Evolutionary conservation across 1,284 basidiomycete species (phyloP), one percentile per base, ranked within the genome.

Genomic region (Boletellus sp.): DNA sequence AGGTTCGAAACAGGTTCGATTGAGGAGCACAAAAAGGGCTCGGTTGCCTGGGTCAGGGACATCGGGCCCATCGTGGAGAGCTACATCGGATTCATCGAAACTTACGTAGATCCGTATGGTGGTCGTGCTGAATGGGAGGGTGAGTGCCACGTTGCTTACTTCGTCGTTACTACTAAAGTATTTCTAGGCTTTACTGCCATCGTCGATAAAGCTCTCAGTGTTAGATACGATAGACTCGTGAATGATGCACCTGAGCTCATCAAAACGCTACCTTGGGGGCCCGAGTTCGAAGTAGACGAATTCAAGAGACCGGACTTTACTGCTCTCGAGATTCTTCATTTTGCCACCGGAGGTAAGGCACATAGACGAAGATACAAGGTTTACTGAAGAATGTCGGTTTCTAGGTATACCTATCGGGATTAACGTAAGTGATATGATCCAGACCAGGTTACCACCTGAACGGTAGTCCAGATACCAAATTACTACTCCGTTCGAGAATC

Each of bases 291-390:
- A 64, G 89, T 91, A 28, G 86, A 91, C 54, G 74, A 81, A 1
- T 93, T 93, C 76, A 78, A 81, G 54, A 89, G 89, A 65, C 91
- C 91, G 2, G 91, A 93, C 63, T 93, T 93, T 63, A 93, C 91
- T 0, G 88, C 88, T 5, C 71, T 91, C 53, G 85, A 91, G 61
- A 81, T 91, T 36, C 76, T 90, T 41, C 80, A 80, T n/a, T 91
- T 92, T 61, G 85, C 88, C 15, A 91, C 87, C 5, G 88, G 85
- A 61, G 86, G 86, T 85, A 61, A 62, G 72, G 58, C 13, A 26
- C 3, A 8, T 8, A 11, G 22, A 46, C 2, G 11, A 32, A 44
- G 26, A n/a, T 21, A 15, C 26, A 10, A 2, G 41, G 18, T 4
- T 2, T 28, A 19, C 45, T 58, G 19, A 60, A 13, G 10, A 40